Base-by-base conservation (phyloP, 306 rosid species). In the Lathyrus tuberosus region DNA sequence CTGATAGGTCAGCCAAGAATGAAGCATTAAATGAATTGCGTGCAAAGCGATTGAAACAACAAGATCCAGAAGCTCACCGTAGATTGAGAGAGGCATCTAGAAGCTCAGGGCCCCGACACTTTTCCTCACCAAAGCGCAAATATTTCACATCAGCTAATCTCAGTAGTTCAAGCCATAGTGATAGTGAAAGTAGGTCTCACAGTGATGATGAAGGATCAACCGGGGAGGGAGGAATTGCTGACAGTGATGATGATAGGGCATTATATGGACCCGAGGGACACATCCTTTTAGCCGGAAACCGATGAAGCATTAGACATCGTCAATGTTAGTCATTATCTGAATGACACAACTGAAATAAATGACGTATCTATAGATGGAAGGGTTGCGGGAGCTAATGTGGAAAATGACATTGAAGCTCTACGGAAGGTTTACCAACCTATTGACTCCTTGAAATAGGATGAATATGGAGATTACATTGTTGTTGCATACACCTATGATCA, bases 31-130 rank as follows among this genome's bases (percentile, higher is more conserved):
- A 89, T 86, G 99, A 94, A 65, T 76, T 94, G 79, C 87, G 97
- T n/a, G 97, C 97, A 10, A 94, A 94, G 80, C 82, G 99, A 37
- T 81, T 89, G 88, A 94, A 91, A 81, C 99, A 91, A 74, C 97
- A 86, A 56, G 96, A 91, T 67, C 88, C 97, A 15, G 99, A 91
- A 76, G 86, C 88, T 46, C 87, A 81, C 76, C 89, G 89, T 20
- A 82, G 84, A 73, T 60, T 85, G 70, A 80, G 76, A 70, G 92
- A 94, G 67, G 77, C 84, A 31, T 80, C 96, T 7, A 86, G 88
- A 77, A 86, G 82, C 72, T 70, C 86, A 26, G 88, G 84, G 22
- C 58, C 60, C 38, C 72, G 84, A 10, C 78, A 75, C 61, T 72
- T 84, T 75, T 85, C 69, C 69, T 40, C 93, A 24, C 86, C 87